Percentiles rank a stretch among this genome's conserved stretches.
Conservation (phyloP, 176 grass and related monocot genomes). For the Echinochloa phyllopogon region DNA sequence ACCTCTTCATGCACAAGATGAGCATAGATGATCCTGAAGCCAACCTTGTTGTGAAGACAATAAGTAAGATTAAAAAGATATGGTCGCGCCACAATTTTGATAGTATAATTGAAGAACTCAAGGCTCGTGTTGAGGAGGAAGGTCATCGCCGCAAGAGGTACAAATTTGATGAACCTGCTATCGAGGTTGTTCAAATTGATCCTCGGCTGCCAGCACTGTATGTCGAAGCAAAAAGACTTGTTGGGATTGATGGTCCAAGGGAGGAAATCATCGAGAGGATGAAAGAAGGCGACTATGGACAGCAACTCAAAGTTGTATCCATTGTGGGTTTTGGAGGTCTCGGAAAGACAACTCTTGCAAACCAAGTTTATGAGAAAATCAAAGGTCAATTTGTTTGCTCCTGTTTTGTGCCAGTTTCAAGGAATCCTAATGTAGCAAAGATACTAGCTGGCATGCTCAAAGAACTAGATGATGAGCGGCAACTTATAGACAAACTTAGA, state of each 20-base stretch:
- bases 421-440: background rate
- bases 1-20: background rate
- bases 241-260: constrained; percentile 13
- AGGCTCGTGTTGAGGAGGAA: background rate
- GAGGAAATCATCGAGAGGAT: background rate
- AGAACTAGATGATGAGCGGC: background rate
- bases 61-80: background rate
- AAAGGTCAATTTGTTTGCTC: background rate
- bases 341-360: background rate
- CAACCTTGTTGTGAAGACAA: background rate
- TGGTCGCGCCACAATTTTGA: background rate
- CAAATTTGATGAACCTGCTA: background rate
- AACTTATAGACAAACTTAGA: background rate
- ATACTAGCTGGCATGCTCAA: background rate
- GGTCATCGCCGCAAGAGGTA: background rate
- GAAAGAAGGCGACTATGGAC: background rate
- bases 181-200: no score
- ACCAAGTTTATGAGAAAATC: background rate
- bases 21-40: no score
- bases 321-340: constrained; percentile 6
- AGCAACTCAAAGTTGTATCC: background rate
- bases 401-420: background rate
- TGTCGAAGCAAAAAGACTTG: background rate
- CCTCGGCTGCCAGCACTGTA: background rate
- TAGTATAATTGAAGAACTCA: background rate